These are phyloP conservation scores for Coniferiporia sulphurascens DNA, from an alignment of 1,284 basidiomycete species.

Conservation along the genomic window DNA sequence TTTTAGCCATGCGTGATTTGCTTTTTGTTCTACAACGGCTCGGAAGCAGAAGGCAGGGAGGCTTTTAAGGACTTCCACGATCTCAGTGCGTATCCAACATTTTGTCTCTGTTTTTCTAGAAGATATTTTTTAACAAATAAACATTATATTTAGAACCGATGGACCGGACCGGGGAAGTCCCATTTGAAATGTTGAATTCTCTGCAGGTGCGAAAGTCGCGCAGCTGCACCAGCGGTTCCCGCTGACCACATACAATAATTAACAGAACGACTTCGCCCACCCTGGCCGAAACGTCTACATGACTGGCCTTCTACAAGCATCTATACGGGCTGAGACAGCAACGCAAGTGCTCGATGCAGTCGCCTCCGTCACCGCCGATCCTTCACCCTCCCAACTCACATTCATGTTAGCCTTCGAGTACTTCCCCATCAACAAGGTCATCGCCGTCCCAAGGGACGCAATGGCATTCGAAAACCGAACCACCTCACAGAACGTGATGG, in stretches of 20 bases:
- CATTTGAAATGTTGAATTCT: neutral
- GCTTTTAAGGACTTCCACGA: constrained; percentile 27
- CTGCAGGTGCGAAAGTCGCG: neutral
- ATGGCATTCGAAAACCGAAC: constrained; percentile 19
- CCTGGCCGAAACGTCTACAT: constrained; percentile 11
- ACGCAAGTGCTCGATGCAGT: neutral
- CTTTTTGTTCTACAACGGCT: constrained; percentile 27
- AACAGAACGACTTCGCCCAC: constrained; percentile 14
- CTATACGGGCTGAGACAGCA: neutral
- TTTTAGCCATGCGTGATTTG: constrained; percentile 23
- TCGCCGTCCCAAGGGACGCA: constrained; percentile 18
- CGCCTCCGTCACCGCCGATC: constrained; percentile 9
- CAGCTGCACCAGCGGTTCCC: too few relatives aligned
- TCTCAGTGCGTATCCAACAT: constrained; percentile 8
- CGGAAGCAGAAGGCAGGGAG: constrained; percentile 24
- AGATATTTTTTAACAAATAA: too few relatives aligned
- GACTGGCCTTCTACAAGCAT: neutral
- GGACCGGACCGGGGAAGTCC: neutral
- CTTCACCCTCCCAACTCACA: neutral
- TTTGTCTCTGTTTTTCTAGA: neutral
- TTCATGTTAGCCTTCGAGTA: constrained; percentile 16
- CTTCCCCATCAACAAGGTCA: constrained; percentile 18
- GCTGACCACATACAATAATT: too few relatives aligned
- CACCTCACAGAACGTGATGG: neutral
- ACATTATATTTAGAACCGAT: too few relatives aligned